Evolutionary conservation across 192 early-diverging fungal genomes (phyloP).

Genomic region (Linnemannia schmuckeri): DNA sequence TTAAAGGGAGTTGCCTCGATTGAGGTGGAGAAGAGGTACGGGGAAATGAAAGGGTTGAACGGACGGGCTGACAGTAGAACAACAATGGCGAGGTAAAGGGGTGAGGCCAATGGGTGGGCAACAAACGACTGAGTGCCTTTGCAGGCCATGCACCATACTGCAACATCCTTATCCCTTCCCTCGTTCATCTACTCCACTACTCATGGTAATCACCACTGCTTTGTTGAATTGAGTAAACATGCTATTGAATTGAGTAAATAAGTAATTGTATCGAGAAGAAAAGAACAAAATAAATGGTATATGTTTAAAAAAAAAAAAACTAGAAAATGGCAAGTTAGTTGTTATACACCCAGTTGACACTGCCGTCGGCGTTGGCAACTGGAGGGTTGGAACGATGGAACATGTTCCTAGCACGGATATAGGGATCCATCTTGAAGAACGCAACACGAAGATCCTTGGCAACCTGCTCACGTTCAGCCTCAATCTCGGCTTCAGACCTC

Average conservation of each 20-base stretch:
- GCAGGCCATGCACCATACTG: too few species aligned
- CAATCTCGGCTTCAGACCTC: conserved; percentile 41
- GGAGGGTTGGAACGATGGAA: conserved; percentile 40
- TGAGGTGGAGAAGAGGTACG: not conserved
- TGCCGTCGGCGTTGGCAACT: conserved; percentile 8
- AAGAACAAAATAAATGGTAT: not conserved
- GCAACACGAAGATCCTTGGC: conserved; percentile 56
- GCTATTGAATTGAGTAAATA: too few species aligned
- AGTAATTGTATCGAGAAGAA: too few species aligned
- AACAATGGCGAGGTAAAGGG: too few species aligned
- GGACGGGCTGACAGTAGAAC: too few species aligned
- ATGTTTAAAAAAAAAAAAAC: not conserved
- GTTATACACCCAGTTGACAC: conserved; percentile 19
- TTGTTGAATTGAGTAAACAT: too few species aligned
- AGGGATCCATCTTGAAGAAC: conserved; percentile 59
- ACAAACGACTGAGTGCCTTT: too few species aligned
- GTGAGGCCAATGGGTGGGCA: too few species aligned
- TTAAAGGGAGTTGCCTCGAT: not conserved
- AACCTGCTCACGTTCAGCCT: conserved; percentile 35
- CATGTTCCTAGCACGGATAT: conserved; percentile 55
- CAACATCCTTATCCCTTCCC: too few species aligned
- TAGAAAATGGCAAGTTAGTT: not conserved
- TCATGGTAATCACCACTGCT: too few species aligned
- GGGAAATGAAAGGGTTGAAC: not conserved
- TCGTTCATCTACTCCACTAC: too few species aligned